These are phyloP conservation scores for Fusarium solani-melongenae DNA, from an alignment of 2,329 filamentous ascomycete genomes.

Conservation along the genomic window DNA sequence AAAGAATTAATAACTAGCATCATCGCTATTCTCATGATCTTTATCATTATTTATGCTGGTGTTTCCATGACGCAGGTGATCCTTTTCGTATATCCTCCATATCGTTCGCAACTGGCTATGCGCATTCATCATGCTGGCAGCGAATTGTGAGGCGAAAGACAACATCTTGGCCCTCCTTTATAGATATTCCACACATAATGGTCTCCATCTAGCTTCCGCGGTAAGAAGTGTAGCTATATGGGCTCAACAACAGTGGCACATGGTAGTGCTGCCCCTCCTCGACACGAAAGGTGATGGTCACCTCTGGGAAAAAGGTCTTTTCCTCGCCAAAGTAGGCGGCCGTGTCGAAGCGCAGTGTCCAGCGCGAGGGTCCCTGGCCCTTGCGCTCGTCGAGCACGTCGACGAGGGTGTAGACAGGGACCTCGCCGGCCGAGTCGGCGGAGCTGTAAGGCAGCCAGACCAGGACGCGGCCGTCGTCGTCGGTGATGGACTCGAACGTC, in stretches of 20 bases:
- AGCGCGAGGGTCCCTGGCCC: conserved; percentile 62
- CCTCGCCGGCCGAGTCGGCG: conserved; percentile 62
- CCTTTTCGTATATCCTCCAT: not conserved
- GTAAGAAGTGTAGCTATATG: conserved; percentile 86
- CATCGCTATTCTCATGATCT: conserved; percentile 33
- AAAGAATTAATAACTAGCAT: conserved; percentile 37
- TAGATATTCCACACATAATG: not conserved
- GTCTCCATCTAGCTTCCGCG: conserved; percentile 70
- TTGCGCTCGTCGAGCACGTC: conserved; percentile 62
- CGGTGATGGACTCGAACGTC: conserved; percentile 75
- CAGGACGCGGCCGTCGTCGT: conserved; percentile 79
- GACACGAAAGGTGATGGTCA: conserved; percentile 65
- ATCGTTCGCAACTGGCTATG: not conserved
- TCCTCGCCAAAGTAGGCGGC: conserved; percentile 75
- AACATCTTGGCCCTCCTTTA: not conserved
- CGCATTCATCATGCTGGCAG: not conserved
- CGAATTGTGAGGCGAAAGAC: not conserved
- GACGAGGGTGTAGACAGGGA: conserved; percentile 67
- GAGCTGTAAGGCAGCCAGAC: conserved; percentile 72
- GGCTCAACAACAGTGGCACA: conserved; percentile 80
- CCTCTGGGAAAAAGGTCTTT: conserved; percentile 71
- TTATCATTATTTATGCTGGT: conserved; percentile 7
- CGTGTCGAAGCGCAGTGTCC: conserved; percentile 79
- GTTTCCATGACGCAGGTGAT: conserved; percentile 3
- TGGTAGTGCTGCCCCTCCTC: conserved; percentile 76